Base-by-base conservation (phyloP, 1,139 yeast genomes). In the Debaryomycetaceae sp. region DNA sequence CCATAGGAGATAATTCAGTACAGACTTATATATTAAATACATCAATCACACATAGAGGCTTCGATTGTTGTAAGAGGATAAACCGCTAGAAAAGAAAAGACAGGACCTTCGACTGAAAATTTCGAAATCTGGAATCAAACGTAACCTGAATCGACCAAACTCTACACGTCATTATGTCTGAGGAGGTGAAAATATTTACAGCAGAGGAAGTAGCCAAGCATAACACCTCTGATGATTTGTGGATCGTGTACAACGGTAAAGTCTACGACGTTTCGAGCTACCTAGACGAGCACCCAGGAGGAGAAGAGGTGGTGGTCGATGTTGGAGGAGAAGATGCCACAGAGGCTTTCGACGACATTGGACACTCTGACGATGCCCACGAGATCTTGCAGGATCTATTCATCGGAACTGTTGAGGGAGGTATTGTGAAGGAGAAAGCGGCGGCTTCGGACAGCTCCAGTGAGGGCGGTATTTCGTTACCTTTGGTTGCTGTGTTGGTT, bases 311-410 rank as follows among this genome's bases (percentile, higher is more conserved):
- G 42, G 78, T 93, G 56, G 70, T 86, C 45, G 99, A 95, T 62
- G 80, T 83, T 57, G 98, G 93, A 48, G 99, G 99, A 54, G 74
- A 76, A 46, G 99, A 95, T 66, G 95, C 97, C 48, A 91, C 99
- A 40, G 93, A 84, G 55, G 91, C 96, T 34, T 93, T 93, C 62
- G 90, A 88, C 50, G 99, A 93, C 63, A 91, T 93, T 60, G 99
- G 99, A 37, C 99, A 93, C 70, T 90, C 98, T 36, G 97, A 91
- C 54, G 97, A 91, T 57, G 98, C 99, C 34, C 82, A 83, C 55
- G 95, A 85, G 56, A 76, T 86, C 52, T 75, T 95, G 59, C 75
- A 71, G 40, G 80, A 78, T 39, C 72, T 90, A 59, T 75, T 78
- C 56, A 76, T 91, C 50, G 99, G 99, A 42, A 68, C 59, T 45